Conservation (phyloP, 495 filamentous ascomycete species). For the Tuber umbilicatum region DNA sequence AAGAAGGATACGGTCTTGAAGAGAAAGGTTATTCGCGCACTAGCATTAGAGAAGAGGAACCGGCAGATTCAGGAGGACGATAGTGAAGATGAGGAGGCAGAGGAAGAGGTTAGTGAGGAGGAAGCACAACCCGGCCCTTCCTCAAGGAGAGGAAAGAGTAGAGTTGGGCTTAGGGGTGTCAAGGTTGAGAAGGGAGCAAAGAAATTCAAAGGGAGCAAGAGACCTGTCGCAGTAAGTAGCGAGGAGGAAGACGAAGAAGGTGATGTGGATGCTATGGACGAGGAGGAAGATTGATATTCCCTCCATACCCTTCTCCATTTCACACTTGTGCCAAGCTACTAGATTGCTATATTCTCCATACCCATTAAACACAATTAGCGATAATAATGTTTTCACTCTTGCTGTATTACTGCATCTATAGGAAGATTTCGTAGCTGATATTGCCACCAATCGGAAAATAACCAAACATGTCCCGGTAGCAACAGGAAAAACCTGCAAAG, state of each 20-base stretch:
- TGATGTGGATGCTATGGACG: neutral
- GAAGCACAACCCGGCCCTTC: neutral
- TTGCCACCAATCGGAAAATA: too few relatives aligned
- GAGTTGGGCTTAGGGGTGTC: neutral
- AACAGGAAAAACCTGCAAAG: too few relatives aligned
- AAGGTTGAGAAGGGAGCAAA: neutral
- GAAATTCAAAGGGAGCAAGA: neutral
- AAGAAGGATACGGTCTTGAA: slow-evolving; percentile 21
- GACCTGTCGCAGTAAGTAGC: neutral
- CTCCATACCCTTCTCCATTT: neutral
- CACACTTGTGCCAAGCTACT: neutral
- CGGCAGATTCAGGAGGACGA: slow-evolving; percentile 13
- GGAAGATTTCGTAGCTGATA: neutral
- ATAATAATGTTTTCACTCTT: neutral
- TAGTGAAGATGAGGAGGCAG: slow-evolving; percentile 15
- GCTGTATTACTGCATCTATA: neutral
- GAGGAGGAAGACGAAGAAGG: neutral
- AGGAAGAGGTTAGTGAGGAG: slow-evolving; percentile 16
- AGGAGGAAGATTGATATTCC: neutral
- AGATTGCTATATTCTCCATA: neutral
- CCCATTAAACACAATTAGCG: neutral
- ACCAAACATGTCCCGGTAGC: too few relatives aligned
- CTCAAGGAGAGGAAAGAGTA: neutral
- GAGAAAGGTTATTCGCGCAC: slow-evolving; percentile 19
- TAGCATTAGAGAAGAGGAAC: slow-evolving; percentile 13